Base-by-base conservation (phyloP, 768 basidiomycete genomes). In the Lactifluus pinguis region DNA sequence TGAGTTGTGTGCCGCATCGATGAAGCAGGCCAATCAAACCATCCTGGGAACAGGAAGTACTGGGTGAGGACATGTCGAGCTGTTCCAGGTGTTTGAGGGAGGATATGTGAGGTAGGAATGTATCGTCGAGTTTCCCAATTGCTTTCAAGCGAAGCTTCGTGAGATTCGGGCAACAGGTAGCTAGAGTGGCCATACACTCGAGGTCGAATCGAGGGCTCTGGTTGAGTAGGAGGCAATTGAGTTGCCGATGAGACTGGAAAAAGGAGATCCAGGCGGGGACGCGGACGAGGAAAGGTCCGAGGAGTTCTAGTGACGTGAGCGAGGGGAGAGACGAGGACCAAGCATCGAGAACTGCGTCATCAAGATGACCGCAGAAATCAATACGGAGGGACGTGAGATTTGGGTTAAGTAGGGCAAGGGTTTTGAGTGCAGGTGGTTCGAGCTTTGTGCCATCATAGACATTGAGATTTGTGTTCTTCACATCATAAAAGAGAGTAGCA, bases 361-460 rank as follows among this genome's bases (percentile, higher is more conserved):
- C 80, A 60, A 98, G 79, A 38, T 86, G 83, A 4, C 95, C 95
- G 64, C 95, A 98, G 65, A 83, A 85, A 67, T 93, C 87, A 17
- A 99, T 84, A 0, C 86, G 82, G 10, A 99, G 80, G 14, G 76
- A 77, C 0, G 84, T 83, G 32, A 99, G 77, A 66, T 89, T 90
- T 0, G 92, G 91, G 70, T 95, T 98, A 53, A 97, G 84, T 47
- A 79, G 78, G 0, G 84, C 83, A 9, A 98, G 80, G 0, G 89
- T 81, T 42, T 76, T 76, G 48, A 94, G 79, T 4, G 88, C 86
- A 3, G 82, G 75, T 0, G 89, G 78, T 0, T 79, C 71, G 32
- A 99, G 79, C 42, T 85, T 86, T 0, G 95, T 97, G 45, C 85
- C 88, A 73, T 99, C 97, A 68, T 91, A 95, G 42, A 99, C 73